Percentiles rank a stretch among this genome's conserved stretches.
phyloP scores from a whole-genome alignment of 352 stramenopile genomes.

The Pythium guiyangense region DNA sequence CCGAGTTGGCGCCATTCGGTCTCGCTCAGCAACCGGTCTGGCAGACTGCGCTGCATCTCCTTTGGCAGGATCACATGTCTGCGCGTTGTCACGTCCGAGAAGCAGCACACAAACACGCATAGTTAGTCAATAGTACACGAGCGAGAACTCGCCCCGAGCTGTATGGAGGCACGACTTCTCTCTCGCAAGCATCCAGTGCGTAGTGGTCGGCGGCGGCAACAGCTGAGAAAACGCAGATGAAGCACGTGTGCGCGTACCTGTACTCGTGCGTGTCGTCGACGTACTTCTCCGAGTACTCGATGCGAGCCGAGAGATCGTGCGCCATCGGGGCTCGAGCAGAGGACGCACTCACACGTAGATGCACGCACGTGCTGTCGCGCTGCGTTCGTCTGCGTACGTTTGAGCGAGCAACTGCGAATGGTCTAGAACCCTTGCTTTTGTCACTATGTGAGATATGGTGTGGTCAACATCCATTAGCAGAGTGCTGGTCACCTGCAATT shows the following conservation, averaged over 20 bases:
- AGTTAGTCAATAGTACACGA: not conserved
- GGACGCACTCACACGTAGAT: not conserved
- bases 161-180: no score
- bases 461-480: no score
- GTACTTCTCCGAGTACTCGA: constrained; percentile 96
- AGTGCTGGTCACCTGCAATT: not conserved
- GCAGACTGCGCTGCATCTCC: constrained; percentile 95
- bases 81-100: not conserved
- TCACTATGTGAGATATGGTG: not conserved
- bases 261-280: constrained; percentile 93
- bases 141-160: not conserved
- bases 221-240: not conserved
- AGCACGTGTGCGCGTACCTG: constrained; percentile 37
- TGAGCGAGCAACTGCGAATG: no score
- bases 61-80: constrained; percentile 97
- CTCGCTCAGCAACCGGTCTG: constrained; percentile 95
- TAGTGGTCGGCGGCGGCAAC: not conserved
- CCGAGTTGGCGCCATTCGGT: constrained; percentile 96
- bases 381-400: constrained; percentile 6
- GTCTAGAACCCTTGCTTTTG: not conserved
- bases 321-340: constrained; percentile 33
- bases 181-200: no score
- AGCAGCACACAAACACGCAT: not conserved
- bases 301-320: constrained; percentile 85
- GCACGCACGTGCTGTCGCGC: constrained; percentile 3